phyloP scores from a whole-genome alignment of 116 monocot species.

The Phalaenopsis hybrid region DNA sequence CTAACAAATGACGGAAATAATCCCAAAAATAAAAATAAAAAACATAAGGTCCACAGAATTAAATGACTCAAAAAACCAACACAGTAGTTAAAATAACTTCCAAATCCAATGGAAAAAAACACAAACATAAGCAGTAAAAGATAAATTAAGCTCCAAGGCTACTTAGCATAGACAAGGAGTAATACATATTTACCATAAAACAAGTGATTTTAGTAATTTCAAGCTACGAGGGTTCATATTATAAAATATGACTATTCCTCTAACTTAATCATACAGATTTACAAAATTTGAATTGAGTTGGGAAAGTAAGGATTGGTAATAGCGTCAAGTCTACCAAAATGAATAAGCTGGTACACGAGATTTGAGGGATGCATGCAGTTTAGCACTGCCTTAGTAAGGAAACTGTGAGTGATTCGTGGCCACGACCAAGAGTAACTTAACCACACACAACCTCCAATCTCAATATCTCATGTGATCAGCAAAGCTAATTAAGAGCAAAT shows the following conservation, averaged over 20 bases:
- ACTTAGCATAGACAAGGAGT: neutral
- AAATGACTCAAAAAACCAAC: neutral
- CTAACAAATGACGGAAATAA: neutral
- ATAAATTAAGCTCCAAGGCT: neutral
- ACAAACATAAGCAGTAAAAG: neutral
- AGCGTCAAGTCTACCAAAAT: neutral
- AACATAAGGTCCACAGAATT: neutral
- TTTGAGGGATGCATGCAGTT: neutral
- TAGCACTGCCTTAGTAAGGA: neutral
- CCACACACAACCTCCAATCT: neutral
- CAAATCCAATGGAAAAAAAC: neutral
- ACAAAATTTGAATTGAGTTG: neutral
- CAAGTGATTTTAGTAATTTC: neutral
- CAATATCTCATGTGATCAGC: neutral
- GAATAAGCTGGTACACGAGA: neutral
- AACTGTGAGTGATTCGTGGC: neutral
- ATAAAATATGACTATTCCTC: neutral
- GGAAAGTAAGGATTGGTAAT: neutral
- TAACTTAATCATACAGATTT: neutral
- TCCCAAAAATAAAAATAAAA: neutral
- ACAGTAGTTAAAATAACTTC: neutral
- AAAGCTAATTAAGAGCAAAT: neutral
- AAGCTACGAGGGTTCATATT: neutral
- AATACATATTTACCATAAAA: neutral
- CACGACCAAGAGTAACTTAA: neutral